Percentiles rank a stretch among this genome's conserved stretches.
These are phyloP conservation scores for Solanum phureja DNA, from an alignment of 257 asterid genomes.

Conservation along the genomic window DNA sequence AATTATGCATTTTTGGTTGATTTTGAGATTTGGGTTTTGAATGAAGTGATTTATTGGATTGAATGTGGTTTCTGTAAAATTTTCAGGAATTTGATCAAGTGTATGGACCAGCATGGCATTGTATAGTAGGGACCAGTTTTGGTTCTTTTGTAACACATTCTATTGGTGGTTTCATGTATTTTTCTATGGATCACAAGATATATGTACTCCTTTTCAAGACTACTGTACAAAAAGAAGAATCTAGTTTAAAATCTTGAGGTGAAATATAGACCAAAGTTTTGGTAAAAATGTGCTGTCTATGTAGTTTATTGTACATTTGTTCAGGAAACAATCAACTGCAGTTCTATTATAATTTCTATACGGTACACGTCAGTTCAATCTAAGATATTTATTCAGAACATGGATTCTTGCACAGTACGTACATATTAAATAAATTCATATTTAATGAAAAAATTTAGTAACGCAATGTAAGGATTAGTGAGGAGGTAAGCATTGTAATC, in stretches of 20 bases:
- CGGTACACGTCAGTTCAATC: too few species aligned
- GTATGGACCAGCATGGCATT: constrained; percentile 33
- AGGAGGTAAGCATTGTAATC: too few species aligned
- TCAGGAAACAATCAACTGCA: neutral
- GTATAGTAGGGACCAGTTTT: constrained; percentile 29
- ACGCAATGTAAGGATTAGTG: too few species aligned
- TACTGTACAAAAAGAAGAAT: neutral
- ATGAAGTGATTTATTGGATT: neutral
- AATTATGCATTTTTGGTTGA: neutral
- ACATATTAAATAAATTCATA: too few species aligned
- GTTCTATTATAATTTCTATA: neutral
- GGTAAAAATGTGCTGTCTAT: neutral
- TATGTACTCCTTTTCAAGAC: constrained; percentile 27
- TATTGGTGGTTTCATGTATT: constrained; percentile 25
- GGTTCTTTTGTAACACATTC: constrained; percentile 32
- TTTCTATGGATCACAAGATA: constrained; percentile 27
- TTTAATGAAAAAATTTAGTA: too few species aligned
- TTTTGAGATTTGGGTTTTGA: neutral
- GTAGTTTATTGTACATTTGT: neutral
- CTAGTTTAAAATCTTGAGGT: neutral
- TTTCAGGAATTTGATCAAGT: constrained; percentile 26
- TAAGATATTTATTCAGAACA: neutral
- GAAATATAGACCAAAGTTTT: neutral
- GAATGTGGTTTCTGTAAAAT: neutral
- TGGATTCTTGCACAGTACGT: too few species aligned